Evolutionary conservation across 2,329 filamentous ascomycete genomes (phyloP), one percentile per base, ranked within the genome.

Genomic region (Trichoderma breve): DNA sequence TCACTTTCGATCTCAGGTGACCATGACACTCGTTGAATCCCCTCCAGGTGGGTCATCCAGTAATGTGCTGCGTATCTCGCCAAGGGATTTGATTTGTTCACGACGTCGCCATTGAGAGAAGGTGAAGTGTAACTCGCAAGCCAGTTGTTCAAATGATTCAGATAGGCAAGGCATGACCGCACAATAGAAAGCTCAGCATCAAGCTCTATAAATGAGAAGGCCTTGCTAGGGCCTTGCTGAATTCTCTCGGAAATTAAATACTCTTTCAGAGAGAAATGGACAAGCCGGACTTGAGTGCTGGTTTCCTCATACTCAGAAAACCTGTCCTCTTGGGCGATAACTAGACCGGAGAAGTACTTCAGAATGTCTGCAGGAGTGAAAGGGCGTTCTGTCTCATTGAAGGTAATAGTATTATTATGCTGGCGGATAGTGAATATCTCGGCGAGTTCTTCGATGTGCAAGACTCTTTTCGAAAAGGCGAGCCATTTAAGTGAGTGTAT

Each of bases 1-100:
- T 57, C 6, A 2, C 36, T 24, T 21, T 2, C n/a, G 4, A 39
- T 24, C 2, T 57, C 8, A 5, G 24, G 6, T 8, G 55, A 15
- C 62, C 70, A 71, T 8, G 18, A n/a, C 21, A 1, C 12, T 2
- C 32, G 39, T 2, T 55, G 63, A 24, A 65, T 9, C 12, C 39
- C 18, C 24, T 70, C 71, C 2, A 72, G 65, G 43, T 67, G 64
- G 2, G 4, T 4, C 34, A 28, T 26, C 64, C 64, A 67, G n/a
- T n/a, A 3, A 0, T 0, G 0, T 1, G 24, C 14, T 4, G 12
- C 21, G 21, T 58, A 67, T 6, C 1, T 1, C 1, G 6, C 11
- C 43, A 66, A 26, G 3, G 14, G 30, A 51, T 51, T 6, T 12
- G n/a, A 8, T 6, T 51, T 6, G 9, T n/a, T n/a, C n/a, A n/a